Evolutionary conservation across 352 stramenopile genomes (phyloP).

Genomic region (Globisporangium emineosum): DNA sequence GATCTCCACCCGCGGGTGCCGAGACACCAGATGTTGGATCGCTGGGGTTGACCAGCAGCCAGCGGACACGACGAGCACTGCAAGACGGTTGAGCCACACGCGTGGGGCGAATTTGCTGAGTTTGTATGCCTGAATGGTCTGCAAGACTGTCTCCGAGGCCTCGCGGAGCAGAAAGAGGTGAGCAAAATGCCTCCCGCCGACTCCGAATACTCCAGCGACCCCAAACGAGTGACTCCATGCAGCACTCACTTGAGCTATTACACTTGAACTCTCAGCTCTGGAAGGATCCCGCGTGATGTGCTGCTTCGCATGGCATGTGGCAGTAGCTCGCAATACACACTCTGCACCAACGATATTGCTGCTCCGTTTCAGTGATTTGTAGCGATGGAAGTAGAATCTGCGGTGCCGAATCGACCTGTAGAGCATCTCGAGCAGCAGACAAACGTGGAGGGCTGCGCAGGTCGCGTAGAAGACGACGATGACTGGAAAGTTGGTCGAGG

Average conservation of each 20-base stretch:
- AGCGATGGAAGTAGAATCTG: constrained; percentile 15
- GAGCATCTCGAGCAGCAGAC: constrained; percentile 15
- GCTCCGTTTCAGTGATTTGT: neutral
- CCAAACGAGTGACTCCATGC: constrained; percentile 16
- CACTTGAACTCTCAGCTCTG: neutral
- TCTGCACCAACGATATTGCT: neutral
- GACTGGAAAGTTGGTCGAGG: constrained; percentile 19
- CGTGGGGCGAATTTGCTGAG: constrained; percentile 21
- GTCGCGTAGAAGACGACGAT: constrained; percentile 16
- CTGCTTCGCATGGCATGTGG: neutral
- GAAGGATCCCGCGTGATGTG: no score
- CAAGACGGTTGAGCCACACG: constrained; percentile 25
- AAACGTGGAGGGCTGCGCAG: constrained; percentile 10
- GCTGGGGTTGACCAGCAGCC: constrained; percentile 44
- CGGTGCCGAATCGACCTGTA: constrained; percentile 10
- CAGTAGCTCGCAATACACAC: no score
- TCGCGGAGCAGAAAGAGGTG: constrained; percentile 17
- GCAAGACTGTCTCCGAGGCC: constrained; percentile 14
- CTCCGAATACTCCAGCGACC: constrained; percentile 12
- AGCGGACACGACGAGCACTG: constrained; percentile 22
- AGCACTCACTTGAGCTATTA: neutral
- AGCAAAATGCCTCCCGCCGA: constrained; percentile 20
- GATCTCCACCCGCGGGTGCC: constrained; percentile 17
- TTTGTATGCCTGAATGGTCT: constrained; percentile 21
- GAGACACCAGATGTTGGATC: constrained; percentile 14